A percentile compares a stretch with the other conserved stretches of the same genome.
phyloP scores from a whole-genome alignment of 805 yeast genomes.

The Clavispora asparagi region DNA sequence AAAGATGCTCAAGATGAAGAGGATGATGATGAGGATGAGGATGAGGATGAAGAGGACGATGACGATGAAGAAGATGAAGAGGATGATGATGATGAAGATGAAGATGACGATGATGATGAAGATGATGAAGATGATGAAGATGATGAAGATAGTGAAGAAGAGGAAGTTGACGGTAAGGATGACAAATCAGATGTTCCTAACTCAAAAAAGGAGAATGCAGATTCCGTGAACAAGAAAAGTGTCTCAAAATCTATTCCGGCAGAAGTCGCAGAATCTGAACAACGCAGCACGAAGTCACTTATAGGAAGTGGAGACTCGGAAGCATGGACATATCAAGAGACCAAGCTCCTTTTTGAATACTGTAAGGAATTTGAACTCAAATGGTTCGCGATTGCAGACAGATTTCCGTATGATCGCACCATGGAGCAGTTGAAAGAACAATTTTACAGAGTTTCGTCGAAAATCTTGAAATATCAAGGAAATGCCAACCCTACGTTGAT shows the following conservation, averaged over 20 bases:
- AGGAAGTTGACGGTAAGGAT: constrained; percentile 1
- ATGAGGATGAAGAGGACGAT: background rate
- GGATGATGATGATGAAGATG: background rate
- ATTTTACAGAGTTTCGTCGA: constrained; percentile 64
- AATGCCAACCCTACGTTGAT: constrained; percentile 43
- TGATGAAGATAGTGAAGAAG: background rate
- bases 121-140: background rate
- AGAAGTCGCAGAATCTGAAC: background rate
- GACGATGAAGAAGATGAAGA: background rate
- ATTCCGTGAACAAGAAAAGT: constrained; percentile 1
- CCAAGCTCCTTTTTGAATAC: constrained; percentile 69
- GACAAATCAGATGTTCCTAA: background rate
- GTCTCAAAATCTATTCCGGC: background rate
- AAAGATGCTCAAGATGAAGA: too few relatives aligned
- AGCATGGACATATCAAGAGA: constrained; percentile 73
- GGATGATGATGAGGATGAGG: too few relatives aligned
- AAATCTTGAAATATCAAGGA: constrained; percentile 37
- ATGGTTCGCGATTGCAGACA: constrained; percentile 63
- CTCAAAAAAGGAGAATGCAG: background rate
- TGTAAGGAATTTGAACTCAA: constrained; percentile 58
- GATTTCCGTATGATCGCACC: constrained; percentile 44
- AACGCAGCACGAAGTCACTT: constrained; percentile 1
- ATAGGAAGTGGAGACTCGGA: constrained; percentile 27
- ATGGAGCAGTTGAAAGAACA: constrained; percentile 81
- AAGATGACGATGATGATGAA: background rate